Evolutionary conservation across 2,329 filamentous ascomycete genomes (phyloP), one percentile per base, ranked within the genome.

Genomic region (Calonectria pauciramosa): DNA sequence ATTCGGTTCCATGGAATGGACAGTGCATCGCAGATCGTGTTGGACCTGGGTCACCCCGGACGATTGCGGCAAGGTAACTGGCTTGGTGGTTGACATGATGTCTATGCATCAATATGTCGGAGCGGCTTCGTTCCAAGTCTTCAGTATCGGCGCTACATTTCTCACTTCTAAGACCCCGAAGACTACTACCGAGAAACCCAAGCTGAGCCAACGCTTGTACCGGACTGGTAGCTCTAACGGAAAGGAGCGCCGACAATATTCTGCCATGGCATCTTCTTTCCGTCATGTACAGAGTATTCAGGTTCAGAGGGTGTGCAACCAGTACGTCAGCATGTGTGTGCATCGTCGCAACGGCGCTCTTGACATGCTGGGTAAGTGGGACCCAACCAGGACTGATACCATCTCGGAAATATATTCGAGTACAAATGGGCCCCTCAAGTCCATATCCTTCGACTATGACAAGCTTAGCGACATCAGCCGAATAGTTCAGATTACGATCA

Each of bases 1-100:
- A 20, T 73, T 63, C n/a, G 71, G 71, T 20, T 38, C 66, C 3
- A 44, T 67, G 44, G 47, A 54, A 38, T 47, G 38, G 65, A 47
- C 49, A 36, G 30, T 38, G 18, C 30, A 34, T 64, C 23, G 65
- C 28, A 23, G 28, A 13, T 49, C 66, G 1, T 64, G 56, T 30
- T 69, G 65, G 66, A 54, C 66, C 28, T 73, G 60, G n/a, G 47
- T 73, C n/a, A 73, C 71, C 23, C 71, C 71, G 1, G 38, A 69
- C 11, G 41, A 47, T 18, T 52, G 54, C 30, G 71, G 71, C 26
- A 52, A 68, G 18, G 71, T 73, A 23, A 73, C 66, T 14, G 71
- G 71, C 23, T 34, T 73, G 32, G 65, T 54, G 18, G 49, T 73
- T 30, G 56, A 63, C 56, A 67, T 69, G 23, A 51, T 56, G 18